phyloP scores from a whole-genome alignment of 2,329 filamentous ascomycete species.

The Aspergillus floridensis region DNA sequence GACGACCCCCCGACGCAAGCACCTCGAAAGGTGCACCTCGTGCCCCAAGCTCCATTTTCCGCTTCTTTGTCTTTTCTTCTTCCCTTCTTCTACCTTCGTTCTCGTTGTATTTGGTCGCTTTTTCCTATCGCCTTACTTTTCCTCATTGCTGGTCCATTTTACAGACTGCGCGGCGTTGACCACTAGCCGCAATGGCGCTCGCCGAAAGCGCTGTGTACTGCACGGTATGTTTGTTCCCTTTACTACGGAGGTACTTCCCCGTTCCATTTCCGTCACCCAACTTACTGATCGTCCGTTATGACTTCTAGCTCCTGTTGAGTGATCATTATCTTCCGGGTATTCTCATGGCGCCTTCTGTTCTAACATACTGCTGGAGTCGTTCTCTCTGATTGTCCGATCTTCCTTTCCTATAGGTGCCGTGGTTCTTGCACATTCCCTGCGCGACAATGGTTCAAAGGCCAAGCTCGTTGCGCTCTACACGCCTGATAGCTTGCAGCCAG shows the following conservation, averaged over 20 bases:
- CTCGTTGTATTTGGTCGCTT: slow-evolving; percentile 1
- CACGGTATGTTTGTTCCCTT: slow-evolving; percentile 50
- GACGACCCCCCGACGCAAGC: too few species aligned
- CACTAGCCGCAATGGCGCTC: slow-evolving; percentile 38
- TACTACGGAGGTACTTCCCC: slow-evolving; percentile 2
- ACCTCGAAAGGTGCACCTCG: not conserved
- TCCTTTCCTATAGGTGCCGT: slow-evolving; percentile 65
- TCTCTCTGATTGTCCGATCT: slow-evolving; percentile 16
- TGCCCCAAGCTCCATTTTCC: slow-evolving; percentile 8
- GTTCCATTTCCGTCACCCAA: slow-evolving; percentile 1
- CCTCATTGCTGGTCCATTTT: not conserved
- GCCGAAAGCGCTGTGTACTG: slow-evolving; percentile 61
- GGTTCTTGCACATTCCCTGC: slow-evolving; percentile 89
- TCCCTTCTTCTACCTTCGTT: slow-evolving; percentile 1
- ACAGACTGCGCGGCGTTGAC: not conserved
- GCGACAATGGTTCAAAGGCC: slow-evolving; percentile 82
- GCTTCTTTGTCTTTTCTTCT: not conserved
- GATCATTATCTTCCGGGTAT: slow-evolving; percentile 90
- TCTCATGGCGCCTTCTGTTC: slow-evolving; percentile 20
- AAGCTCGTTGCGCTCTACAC: slow-evolving; percentile 84
- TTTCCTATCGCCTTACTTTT: not conserved
- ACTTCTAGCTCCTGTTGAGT: slow-evolving; percentile 75
- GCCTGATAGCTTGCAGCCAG: slow-evolving; percentile 70
- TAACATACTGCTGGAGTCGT: not conserved
- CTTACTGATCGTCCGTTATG: slow-evolving; percentile 2